Evolutionary conservation across 1,284 basidiomycete species (phyloP), one percentile per base, ranked within the genome.

Genomic region (Irpex sp.): DNA sequence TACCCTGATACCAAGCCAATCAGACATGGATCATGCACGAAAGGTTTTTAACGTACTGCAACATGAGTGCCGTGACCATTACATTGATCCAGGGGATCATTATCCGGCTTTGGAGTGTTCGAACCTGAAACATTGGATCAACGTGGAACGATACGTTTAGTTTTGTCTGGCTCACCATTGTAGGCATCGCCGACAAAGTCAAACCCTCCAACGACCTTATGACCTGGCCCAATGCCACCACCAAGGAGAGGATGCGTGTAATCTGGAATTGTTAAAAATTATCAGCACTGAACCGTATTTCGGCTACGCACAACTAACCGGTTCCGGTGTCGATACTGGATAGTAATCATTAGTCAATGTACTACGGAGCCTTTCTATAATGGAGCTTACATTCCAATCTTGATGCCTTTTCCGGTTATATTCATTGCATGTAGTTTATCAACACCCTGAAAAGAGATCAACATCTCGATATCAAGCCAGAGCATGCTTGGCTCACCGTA

Each of bases 231-330:
- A 66, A 89, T 83, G 48, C 80, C 86, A 11, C 82, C 85, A 40
- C 85, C 89, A 61, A 92, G 84, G 15, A 77, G 75, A 5, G 86
- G 85, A 69, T 88, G 85, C 2, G 82, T 87, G 72, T 85, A 87
- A 70, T 87, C 85, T 62, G 83, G 76, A 58, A 82, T 82, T 34
- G 31, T 34, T 34, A 1, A 34, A 34, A 6, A 34, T 34, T 1
- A 34, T 34, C 31, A 34, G 31, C 31, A 34, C 1, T 34, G 31
- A 34, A 6, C 31, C 31, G 1, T 34, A 26, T 6, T 9, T 60
- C 3, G 7, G 36, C 48, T 36, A 31, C 44, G 7, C 37, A 40
- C 26, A 31, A 17, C 9, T 15, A 5, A 65, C 64, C 64, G 36
- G 58, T 65, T 65, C 72, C 72, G 9, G 73, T 77, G 66, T 82